Percentiles rank a stretch among this genome's conserved stretches.
phyloP scores from a whole-genome alignment of 257 asterid species.

The Solanum bulbocastanum region DNA sequence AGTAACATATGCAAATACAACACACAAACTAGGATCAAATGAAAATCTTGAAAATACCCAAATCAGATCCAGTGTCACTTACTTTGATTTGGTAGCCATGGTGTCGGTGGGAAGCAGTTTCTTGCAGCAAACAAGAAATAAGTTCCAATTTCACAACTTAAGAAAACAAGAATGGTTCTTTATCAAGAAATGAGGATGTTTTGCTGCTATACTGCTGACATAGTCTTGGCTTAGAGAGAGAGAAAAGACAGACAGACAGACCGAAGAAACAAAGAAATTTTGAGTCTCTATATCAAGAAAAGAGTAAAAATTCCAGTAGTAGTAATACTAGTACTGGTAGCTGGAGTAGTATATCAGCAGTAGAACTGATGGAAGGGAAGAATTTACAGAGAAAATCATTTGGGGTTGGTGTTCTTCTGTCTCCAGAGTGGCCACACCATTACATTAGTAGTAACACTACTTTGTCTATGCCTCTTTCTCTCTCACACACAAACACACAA shows the following conservation, averaged over 20 bases:
- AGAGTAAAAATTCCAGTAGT: not conserved
- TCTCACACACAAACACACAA: not conserved
- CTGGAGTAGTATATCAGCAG: not conserved
- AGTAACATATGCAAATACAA: not conserved
- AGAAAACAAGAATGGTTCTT: not conserved
- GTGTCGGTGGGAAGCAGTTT: not conserved
- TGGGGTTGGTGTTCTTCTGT: conserved; percentile 3
- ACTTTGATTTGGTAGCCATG: conserved; percentile 88
- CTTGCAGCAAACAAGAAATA: not conserved
- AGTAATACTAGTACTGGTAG: not conserved
- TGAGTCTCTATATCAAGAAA: not conserved
- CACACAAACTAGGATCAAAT: not conserved
- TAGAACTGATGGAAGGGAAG: not conserved
- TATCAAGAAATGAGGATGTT: not conserved
- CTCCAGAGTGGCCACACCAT: conserved; percentile 3
- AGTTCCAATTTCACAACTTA: not conserved
- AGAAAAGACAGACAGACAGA: not conserved
- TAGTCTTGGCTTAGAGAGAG: not conserved
- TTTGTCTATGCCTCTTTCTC: not conserved
- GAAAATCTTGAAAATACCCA: conserved; percentile 1
- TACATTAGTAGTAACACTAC: not conserved
- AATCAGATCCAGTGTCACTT: conserved; percentile 27
- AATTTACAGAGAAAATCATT: conserved; percentile 11
- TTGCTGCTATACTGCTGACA: conserved; percentile 11
- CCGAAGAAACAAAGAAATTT: not conserved